Percentiles rank a stretch among this genome's conserved stretches.
phyloP scores from a whole-genome alignment of 148 eudicot genomes.

The Cornus florida region DNA sequence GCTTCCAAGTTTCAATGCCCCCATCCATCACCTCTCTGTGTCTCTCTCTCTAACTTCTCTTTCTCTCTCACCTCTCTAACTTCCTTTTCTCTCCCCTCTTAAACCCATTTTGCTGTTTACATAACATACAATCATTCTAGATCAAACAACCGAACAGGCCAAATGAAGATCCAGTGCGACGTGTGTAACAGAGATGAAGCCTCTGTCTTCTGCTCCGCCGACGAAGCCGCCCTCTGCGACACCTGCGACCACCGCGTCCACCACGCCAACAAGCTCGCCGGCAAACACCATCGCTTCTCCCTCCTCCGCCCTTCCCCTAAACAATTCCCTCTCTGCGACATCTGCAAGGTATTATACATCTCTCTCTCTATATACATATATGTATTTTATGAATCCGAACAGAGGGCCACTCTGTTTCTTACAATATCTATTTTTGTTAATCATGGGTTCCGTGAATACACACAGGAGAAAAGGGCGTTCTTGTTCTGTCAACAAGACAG shows the following conservation, averaged over 20 bases:
- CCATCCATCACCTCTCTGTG: neutral
- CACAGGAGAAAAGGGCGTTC: constrained; percentile 72
- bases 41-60: neutral
- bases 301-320: constrained; percentile 42
- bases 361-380: no score
- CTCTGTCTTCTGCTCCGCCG: constrained; percentile 49
- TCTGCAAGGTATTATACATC: constrained; percentile 48
- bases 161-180: constrained; percentile 78
- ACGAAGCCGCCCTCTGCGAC: constrained; percentile 64
- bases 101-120: neutral
- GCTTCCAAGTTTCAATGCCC: neutral
- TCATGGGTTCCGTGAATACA: neutral
- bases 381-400: no score
- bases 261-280: constrained; percentile 70
- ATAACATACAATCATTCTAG: neutral
- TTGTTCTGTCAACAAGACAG: constrained; percentile 84
- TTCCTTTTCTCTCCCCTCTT: neutral
- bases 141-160: neutral
- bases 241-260: constrained; percentile 69
- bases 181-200: constrained; percentile 58
- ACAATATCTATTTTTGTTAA: no score
- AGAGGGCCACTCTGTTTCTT: neutral
- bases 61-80: neutral
- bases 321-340: constrained; percentile 55
- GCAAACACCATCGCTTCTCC: constrained; percentile 63